Percentiles rank a stretch among this genome's conserved stretches.
Evolutionary conservation across 805 yeast species (phyloP).

Genomic region (Sugiyamaella americana): DNA sequence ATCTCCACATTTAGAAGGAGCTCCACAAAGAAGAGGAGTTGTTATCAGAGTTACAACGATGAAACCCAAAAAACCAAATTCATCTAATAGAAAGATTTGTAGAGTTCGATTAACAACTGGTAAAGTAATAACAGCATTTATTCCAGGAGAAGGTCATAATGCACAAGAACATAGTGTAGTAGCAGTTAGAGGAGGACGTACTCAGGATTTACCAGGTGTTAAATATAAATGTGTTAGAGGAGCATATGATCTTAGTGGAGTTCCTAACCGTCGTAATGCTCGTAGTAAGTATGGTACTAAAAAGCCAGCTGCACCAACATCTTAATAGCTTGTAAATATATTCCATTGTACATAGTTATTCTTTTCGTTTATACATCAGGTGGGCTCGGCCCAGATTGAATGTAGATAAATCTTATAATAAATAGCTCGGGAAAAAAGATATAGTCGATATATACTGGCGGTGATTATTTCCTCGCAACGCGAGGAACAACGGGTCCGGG

Average conservation of each 20-base stretch:
- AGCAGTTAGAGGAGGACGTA: conserved; percentile 95
- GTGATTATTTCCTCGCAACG: too few species aligned
- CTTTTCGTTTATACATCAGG: too few species aligned
- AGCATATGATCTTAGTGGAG: conserved; percentile 87
- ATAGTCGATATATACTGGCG: background rate
- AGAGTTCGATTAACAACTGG: conserved; percentile 92
- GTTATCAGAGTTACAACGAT: conserved; percentile 88
- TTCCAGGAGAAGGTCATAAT: conserved; percentile 98
- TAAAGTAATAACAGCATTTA: conserved; percentile 80
- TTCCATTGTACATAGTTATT: too few species aligned
- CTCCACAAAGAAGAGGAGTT: conserved; percentile 90
- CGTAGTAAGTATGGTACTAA: conserved; percentile 94
- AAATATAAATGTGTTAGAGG: conserved; percentile 93
- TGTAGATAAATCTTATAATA: background rate
- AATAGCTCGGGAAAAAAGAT: background rate
- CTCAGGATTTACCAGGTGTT: conserved; percentile 97
- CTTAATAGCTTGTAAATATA: conserved; percentile 4
- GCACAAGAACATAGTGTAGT: conserved; percentile 97
- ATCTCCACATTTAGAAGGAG: conserved; percentile 76
- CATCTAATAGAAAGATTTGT: conserved; percentile 95
- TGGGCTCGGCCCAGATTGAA: too few species aligned
- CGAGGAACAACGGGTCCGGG: background rate
- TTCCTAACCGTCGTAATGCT: conserved; percentile 83
- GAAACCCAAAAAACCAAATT: conserved; percentile 97
- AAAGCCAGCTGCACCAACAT: conserved; percentile 32